A percentile compares a stretch with the other conserved stretches of the same genome.
Conservation (phyloP, 2,329 filamentous ascomycete species). For the Colletotrichum euphorbiae region DNA sequence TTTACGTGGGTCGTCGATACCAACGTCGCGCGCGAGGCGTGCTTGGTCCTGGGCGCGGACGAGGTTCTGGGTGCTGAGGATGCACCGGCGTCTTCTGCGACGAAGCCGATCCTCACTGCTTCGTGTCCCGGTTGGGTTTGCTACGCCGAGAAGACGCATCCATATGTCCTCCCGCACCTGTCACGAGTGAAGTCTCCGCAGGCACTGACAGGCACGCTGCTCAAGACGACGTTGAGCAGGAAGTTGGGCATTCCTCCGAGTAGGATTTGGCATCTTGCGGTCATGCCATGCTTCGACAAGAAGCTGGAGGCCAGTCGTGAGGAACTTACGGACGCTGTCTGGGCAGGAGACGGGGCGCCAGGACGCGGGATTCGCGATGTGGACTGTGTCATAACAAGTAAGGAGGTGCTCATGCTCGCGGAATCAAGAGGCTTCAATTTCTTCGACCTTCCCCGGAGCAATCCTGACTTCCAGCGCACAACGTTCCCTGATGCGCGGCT, state of each 20-base stretch:
- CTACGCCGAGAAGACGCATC: constrained; percentile 98
- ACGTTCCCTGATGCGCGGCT: constrained; percentile 80
- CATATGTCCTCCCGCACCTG: constrained; percentile 90
- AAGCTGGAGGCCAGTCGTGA: constrained; percentile 95
- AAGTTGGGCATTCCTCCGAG: constrained; percentile 78
- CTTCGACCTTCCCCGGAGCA: constrained; percentile 72
- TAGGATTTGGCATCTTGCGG: constrained; percentile 91
- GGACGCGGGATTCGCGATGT: constrained; percentile 81
- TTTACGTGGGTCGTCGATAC: constrained; percentile 95
- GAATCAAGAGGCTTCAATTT: constrained; percentile 84
- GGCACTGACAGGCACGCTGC: constrained; percentile 86
- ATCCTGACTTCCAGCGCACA: constrained; percentile 58
- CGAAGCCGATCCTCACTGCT: constrained; percentile 80
- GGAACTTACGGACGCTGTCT: constrained; percentile 86
- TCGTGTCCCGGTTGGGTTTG: constrained; percentile 98
- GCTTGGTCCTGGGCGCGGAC: constrained; percentile 82
- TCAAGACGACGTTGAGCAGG: constrained; percentile 87
- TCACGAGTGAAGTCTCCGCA: constrained; percentile 95
- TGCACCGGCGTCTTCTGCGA: constrained; percentile 11
- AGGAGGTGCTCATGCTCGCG: constrained; percentile 91
- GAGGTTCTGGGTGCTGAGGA: constrained; percentile 66
- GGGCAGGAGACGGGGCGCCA: constrained; percentile 66
- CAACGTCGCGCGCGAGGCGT: constrained; percentile 83
- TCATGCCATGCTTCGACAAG: constrained; percentile 99
- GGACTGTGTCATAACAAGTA: constrained; percentile 97